Conservation (phyloP, 441 rosid species). For the Pelargonium cotyledonis region DNA sequence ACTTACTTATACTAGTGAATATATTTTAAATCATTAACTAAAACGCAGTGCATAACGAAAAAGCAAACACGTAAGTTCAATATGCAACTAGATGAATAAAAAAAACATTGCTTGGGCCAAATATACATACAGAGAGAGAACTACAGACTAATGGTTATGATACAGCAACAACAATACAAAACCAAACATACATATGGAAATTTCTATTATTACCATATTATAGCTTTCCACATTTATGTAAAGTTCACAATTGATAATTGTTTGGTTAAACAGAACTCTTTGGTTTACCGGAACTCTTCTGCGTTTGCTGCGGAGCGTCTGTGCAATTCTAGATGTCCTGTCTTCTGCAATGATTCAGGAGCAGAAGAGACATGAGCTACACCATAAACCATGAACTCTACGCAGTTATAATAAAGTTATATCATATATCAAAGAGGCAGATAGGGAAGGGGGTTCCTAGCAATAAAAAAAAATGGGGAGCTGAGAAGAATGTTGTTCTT, state of each 20-base stretch:
- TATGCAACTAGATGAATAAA: neutral
- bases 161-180: neutral
- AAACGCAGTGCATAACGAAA: no score
- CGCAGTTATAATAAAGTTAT: neutral
- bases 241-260: slow-evolving; percentile 38
- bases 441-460: no score
- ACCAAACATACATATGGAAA: neutral
- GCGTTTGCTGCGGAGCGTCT: slow-evolving; percentile 36
- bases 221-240: slow-evolving; percentile 42
- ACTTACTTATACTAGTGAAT: no score
- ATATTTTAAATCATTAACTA: no score
- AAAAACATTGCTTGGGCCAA: no score
- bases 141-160: neutral
- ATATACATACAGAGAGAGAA: neutral
- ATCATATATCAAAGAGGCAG: neutral
- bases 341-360: slow-evolving; percentile 27
- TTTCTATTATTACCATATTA: slow-evolving; percentile 30
- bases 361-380: slow-evolving; percentile 15
- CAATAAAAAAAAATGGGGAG: no score
- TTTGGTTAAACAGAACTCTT: slow-evolving; percentile 15
- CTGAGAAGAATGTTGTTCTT: no score
- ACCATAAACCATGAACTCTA: slow-evolving; percentile 11
- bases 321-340: slow-evolving; percentile 27
- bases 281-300: slow-evolving; percentile 33
- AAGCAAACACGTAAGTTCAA: neutral